Conservation (phyloP, 1,284 basidiomycete genomes). For the Rhodotorula sp. region DNA sequence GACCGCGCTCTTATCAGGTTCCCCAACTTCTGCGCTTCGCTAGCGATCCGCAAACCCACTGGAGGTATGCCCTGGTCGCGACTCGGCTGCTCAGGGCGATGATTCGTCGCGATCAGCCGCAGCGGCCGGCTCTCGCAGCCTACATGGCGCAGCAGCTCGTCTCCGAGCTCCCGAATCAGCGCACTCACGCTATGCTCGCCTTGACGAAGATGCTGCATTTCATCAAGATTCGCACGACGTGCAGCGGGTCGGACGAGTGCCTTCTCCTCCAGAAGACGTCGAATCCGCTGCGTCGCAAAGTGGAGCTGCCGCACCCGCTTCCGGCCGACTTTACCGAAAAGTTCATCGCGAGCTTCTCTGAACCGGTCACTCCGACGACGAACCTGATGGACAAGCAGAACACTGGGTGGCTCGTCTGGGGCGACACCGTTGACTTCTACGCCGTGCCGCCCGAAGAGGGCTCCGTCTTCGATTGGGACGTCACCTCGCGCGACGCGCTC, state of each 20-base stretch:
- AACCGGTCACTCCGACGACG: conserved; percentile 45
- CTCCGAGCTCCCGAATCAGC: conserved; percentile 78
- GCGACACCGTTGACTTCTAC: conserved; percentile 69
- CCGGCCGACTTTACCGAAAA: conserved; percentile 58
- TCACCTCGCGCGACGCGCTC: conserved; percentile 61
- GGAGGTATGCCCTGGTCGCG: conserved; percentile 83
- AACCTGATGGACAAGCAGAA: conserved; percentile 72
- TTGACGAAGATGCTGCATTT: conserved; percentile 71
- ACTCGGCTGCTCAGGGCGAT: conserved; percentile 69
- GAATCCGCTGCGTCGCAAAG: conserved; percentile 65
- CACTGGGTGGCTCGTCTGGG: conserved; percentile 82
- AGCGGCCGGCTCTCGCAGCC: conserved; percentile 62
- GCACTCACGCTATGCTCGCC: conserved; percentile 59
- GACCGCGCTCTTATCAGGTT: conserved; percentile 51
- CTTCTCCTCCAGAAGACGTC: conserved; percentile 76
- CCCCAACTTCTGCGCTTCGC: conserved; percentile 68
- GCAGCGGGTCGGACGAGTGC: conserved; percentile 61
- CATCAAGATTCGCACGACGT: conserved; percentile 81
- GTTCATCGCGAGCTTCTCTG: conserved; percentile 55
- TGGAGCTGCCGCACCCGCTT: conserved; percentile 54
- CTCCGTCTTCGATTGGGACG: conserved; percentile 65
- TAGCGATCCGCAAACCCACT: conserved; percentile 69
- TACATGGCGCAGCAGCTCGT: conserved; percentile 49
- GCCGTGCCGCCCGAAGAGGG: conserved; percentile 54
- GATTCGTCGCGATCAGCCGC: conserved; percentile 69